These are phyloP conservation scores for Borealophlyctis nickersoniae DNA, from an alignment of 192 early-diverging fungal genomes.

Conservation along the genomic window DNA sequence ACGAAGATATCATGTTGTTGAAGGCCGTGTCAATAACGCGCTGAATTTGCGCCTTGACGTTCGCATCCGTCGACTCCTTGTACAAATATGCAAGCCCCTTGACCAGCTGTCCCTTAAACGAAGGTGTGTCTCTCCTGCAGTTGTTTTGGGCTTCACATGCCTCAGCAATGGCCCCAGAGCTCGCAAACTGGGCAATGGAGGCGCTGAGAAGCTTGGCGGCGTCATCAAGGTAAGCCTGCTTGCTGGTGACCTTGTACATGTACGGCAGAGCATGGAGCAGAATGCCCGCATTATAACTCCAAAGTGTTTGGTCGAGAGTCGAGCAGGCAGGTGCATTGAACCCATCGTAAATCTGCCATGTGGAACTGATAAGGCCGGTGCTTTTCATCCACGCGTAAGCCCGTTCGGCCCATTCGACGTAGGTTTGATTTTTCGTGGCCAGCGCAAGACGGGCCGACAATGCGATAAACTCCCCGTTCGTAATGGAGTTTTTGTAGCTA, in stretches of 20 bases:
- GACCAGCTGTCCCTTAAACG: conserved; percentile 13
- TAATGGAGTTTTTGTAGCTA: conserved; percentile 40
- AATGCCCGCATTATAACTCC: conserved; percentile 15
- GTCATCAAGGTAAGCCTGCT: conserved; percentile 16
- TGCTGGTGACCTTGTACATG: conserved; percentile 29
- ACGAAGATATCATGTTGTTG: conserved; percentile 17
- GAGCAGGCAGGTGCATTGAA: conserved; percentile 12
- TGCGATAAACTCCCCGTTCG: conserved; percentile 36
- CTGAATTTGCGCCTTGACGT: conserved; percentile 20
- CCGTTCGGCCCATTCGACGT: conserved; percentile 23
- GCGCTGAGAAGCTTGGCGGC: conserved; percentile 14
- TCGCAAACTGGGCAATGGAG: conserved; percentile 11
- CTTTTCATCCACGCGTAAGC: conserved; percentile 38
- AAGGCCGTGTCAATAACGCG: conserved; percentile 25
- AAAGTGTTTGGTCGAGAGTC: not conserved
- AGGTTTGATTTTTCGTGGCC: conserved; percentile 26
- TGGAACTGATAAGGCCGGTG: conserved; percentile 15
- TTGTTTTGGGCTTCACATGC: conserved; percentile 9
- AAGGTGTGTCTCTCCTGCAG: conserved; percentile 9
- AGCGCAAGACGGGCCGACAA: conserved; percentile 33
- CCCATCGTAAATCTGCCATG: conserved; percentile 24
- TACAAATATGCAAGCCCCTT: conserved; percentile 21
- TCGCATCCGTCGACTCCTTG: conserved; percentile 11
- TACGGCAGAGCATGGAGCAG: conserved; percentile 20
- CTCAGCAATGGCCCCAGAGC: conserved; percentile 18